phyloP scores from a whole-genome alignment of 805 yeast species.

The Yamadazyma endophytica region DNA sequence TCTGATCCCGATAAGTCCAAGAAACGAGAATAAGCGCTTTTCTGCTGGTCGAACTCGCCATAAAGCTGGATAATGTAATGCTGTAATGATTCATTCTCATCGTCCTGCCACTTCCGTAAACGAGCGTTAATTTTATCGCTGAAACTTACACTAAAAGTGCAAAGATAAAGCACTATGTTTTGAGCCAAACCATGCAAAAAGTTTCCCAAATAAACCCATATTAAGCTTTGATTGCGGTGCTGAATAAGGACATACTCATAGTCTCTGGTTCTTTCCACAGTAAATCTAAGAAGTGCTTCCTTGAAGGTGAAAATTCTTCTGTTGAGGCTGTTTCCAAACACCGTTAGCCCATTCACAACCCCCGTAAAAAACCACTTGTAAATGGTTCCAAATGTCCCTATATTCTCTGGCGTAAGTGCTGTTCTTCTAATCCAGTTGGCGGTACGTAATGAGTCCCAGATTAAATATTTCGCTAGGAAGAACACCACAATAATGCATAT shows the following conservation, averaged over 20 bases:
- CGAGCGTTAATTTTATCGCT: conserved; percentile 9
- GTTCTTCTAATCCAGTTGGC: conserved; percentile 9
- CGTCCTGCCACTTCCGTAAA: conserved; percentile 14
- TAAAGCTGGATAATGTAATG: conserved; percentile 5
- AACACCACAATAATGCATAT: too few species aligned
- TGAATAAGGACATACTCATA: conserved; percentile 13
- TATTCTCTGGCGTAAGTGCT: conserved; percentile 3
- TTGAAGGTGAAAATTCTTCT: too few species aligned
- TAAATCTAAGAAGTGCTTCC: conserved; percentile 5
- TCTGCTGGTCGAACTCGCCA: conserved; percentile 1
- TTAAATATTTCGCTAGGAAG: too few species aligned
- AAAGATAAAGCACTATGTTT: conserved; percentile 9
- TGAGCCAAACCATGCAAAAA: not conserved
- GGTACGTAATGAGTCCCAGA: too few species aligned
- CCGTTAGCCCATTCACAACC: too few species aligned
- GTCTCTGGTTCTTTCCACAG: conserved; percentile 19
- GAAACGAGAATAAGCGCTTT: too few species aligned
- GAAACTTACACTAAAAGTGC: conserved; percentile 16
- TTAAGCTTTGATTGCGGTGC: not conserved
- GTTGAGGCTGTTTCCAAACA: too few species aligned
- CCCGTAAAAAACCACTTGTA: not conserved
- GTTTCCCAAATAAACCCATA: conserved; percentile 2
- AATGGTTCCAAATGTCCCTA: conserved; percentile 1
- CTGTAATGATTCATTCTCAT: conserved; percentile 15
- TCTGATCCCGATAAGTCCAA: too few species aligned